Evolutionary conservation across 2,329 filamentous ascomycete genomes (phyloP), one percentile per base, ranked within the genome.

Genomic region (Hawksworthiomyces lignivorus): DNA sequence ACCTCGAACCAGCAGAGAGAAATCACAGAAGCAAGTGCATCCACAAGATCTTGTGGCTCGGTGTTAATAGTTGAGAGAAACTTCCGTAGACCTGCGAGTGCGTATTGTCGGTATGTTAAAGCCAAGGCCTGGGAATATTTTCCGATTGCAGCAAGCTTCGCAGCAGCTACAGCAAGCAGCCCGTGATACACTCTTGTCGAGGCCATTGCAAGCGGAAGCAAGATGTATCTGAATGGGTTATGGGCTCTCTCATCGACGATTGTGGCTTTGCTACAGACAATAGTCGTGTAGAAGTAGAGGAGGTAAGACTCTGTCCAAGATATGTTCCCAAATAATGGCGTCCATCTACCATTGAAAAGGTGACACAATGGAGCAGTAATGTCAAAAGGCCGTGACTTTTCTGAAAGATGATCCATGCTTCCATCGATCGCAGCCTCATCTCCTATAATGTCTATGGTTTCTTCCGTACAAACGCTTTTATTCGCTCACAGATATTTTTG

Each of bases 171-270:
- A 14, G 41, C 41, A 20, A 43, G 29, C 21, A 43, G 7, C 7
- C 33, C 41, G 9, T 36, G 18, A n/a, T 37, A 37, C 4, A 43
- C 31, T 12, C 20, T 36, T 17, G 28, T 20, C 6, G 34, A 38
- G 7, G 27, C 18, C 29, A 33, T 34, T 12, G 34, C 41, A 34
- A 43, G 31, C 12, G 41, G 41, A 7, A 43, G 34, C 5, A 43
- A 17, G 11, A 43, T 37, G 12, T 27, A 37, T 2, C 41, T 20
- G 24, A 43, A 43, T 3, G 41, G 41, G 24, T 43, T 43, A 29
- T 43, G 34, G 28, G 32, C 41, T 11, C 34, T 36, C 18, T 43
- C 41, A 19, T 43, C 41, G 26, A 43, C 28, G 20, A 43, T 36
- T 19, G 41, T 43, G 12, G 41, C 26, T 35, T 31, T 37, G 27